phyloP scores from a whole-genome alignment of 2,329 filamentous ascomycete genomes.

The Penicillium sp. region DNA sequence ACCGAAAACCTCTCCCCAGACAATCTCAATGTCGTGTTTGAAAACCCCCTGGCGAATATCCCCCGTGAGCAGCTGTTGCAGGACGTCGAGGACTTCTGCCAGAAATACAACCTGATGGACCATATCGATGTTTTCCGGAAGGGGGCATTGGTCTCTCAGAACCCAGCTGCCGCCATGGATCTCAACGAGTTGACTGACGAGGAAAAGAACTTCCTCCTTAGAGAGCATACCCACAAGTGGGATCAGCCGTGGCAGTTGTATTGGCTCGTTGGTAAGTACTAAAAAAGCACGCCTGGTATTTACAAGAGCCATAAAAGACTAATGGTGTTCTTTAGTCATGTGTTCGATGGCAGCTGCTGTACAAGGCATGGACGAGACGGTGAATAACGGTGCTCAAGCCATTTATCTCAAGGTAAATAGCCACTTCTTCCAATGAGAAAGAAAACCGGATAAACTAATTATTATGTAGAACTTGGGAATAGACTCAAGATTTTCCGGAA shows the following conservation, averaged over 20 bases:
- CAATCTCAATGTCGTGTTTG: slow-evolving; percentile 38
- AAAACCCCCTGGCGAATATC: slow-evolving; percentile 55
- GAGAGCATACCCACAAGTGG: slow-evolving; percentile 50
- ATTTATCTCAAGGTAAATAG: slow-evolving; percentile 29
- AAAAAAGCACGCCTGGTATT: not conserved
- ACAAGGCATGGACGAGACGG: slow-evolving; percentile 52
- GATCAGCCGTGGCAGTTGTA: slow-evolving; percentile 48
- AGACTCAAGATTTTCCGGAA: slow-evolving; percentile 18
- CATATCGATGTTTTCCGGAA: slow-evolving; percentile 49
- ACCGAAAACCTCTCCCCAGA: slow-evolving; percentile 21
- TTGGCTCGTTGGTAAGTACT: slow-evolving; percentile 37
- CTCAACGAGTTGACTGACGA: slow-evolving; percentile 45
- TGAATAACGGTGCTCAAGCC: slow-evolving; percentile 45
- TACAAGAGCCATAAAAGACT: not conserved
- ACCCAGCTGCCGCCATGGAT: slow-evolving; percentile 47
- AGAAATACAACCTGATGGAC: slow-evolving; percentile 46
- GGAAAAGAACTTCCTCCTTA: slow-evolving; percentile 39
- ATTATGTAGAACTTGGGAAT: slow-evolving; percentile 11
- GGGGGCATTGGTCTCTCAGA: slow-evolving; percentile 50
- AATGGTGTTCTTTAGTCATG: slow-evolving; percentile 33
- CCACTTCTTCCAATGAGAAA: not conserved
- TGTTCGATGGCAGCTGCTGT: slow-evolving; percentile 54
- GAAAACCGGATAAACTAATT: not conserved
- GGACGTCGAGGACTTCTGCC: slow-evolving; percentile 54
- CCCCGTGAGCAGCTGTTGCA: slow-evolving; percentile 50